Percentiles rank a stretch among this genome's conserved stretches.
Evolutionary conservation across 164 flowering plant species (phyloP).

Genomic region (Vitis labrusca): DNA sequence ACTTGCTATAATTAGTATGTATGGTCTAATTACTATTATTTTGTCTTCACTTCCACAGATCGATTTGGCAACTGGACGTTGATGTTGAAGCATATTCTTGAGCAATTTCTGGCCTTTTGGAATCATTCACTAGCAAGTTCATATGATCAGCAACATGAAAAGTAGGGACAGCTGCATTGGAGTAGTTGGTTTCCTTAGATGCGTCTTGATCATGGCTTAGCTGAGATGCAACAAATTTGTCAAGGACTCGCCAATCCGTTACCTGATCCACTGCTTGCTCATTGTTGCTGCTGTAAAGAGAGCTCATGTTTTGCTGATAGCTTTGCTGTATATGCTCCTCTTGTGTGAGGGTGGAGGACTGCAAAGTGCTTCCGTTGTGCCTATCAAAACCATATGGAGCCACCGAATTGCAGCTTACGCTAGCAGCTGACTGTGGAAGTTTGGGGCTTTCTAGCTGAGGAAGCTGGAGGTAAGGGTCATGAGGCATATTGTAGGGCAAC

Average conservation of each 20-base stretch:
- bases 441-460: slow-evolving; percentile 87
- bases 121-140: slow-evolving; percentile 30
- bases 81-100: slow-evolving; percentile 55
- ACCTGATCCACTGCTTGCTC: slow-evolving; percentile 67
- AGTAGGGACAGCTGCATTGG: slow-evolving; percentile 18
- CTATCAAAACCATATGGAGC: slow-evolving; percentile 34
- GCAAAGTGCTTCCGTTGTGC: slow-evolving; percentile 36
- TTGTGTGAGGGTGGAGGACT: slow-evolving; percentile 42
- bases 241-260: slow-evolving; percentile 86
- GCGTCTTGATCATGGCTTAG: slow-evolving; percentile 62
- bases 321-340: slow-evolving; percentile 47
- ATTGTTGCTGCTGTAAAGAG: slow-evolving; percentile 25
- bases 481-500: slow-evolving; percentile 47
- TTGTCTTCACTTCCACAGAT: slow-evolving; percentile 70
- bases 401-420: slow-evolving; percentile 35
- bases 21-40: not conserved
- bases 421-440: slow-evolving; percentile 39
- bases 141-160: slow-evolving; percentile 41
- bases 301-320: slow-evolving; percentile 38
- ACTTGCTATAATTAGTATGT: slow-evolving; percentile 21
- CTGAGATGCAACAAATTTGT: slow-evolving; percentile 93
- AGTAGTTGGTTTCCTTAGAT: slow-evolving; percentile 41
- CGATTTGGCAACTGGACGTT: slow-evolving; percentile 56
- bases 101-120: slow-evolving; percentile 36
- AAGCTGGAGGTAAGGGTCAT: slow-evolving; percentile 65